A percentile compares a stretch with the other conserved stretches of the same genome.
These are phyloP conservation scores for Ophiostoma piceae DNA, from an alignment of 2,329 filamentous ascomycete species.

Conservation along the genomic window DNA sequence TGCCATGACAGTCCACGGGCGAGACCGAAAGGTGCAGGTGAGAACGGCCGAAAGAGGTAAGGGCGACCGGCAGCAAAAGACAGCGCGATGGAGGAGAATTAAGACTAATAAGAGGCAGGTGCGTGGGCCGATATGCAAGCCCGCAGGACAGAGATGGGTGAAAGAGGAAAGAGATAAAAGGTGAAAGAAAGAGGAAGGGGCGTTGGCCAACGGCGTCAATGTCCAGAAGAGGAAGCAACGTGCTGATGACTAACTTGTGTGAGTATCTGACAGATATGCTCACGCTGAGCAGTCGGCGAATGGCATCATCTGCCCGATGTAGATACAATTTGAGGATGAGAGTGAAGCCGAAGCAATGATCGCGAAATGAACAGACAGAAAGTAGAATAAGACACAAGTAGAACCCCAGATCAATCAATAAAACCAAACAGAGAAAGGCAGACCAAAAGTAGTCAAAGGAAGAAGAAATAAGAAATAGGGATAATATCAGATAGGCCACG, in stretches of 20 bases:
- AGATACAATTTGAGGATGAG: not conserved
- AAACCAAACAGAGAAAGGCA: conserved; percentile 2
- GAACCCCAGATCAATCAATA: conserved; percentile 1
- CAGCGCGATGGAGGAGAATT: not conserved
- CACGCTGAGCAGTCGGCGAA: not conserved
- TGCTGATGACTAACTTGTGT: not conserved
- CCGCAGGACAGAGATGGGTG: not conserved
- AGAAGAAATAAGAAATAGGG: not conserved
- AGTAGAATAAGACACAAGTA: not conserved
- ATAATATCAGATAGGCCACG: conserved; percentile 14
- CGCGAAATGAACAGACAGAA: not conserved
- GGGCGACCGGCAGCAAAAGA: not conserved
- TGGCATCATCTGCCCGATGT: not conserved
- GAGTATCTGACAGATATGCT: not conserved
- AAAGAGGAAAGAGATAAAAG: not conserved
- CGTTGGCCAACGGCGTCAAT: not conserved
- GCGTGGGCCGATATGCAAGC: not conserved
- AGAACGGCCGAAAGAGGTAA: conserved; percentile 4
- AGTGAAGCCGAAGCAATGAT: not conserved
- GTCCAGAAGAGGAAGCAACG: not conserved
- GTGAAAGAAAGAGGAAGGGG: not conserved
- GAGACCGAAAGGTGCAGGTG: not conserved
- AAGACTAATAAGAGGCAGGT: conserved; percentile 7
- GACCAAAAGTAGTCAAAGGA: conserved; percentile 1
- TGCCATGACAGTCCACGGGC: not conserved